Evolutionary conservation across 2,329 filamentous ascomycete species (phyloP).

Genomic region (Apiospora saccharicola): DNA sequence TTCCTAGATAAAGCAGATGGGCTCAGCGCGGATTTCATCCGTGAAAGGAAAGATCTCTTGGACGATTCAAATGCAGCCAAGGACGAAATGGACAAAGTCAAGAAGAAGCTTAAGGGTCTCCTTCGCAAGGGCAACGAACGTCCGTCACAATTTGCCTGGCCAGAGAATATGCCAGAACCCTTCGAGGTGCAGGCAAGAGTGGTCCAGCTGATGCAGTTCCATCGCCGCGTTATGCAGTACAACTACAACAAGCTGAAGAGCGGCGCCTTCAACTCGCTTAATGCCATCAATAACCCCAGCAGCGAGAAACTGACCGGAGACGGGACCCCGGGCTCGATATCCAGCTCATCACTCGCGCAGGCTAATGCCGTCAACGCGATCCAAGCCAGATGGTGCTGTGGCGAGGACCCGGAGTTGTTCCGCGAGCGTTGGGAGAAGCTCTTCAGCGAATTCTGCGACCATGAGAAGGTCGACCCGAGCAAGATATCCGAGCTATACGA

Average conservation of each 20-base stretch:
- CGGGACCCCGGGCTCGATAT: constrained; percentile 50
- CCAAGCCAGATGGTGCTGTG: constrained; percentile 93
- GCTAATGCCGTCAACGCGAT: constrained; percentile 72
- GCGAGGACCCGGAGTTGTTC: constrained; percentile 93
- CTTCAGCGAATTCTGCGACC: constrained; percentile 94
- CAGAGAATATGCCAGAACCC: constrained; percentile 90
- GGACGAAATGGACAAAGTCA: constrained; percentile 99
- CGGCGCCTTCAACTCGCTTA: constrained; percentile 69
- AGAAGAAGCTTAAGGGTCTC: constrained; percentile 97
- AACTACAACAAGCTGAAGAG: constrained; percentile 86
- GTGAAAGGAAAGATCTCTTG: constrained; percentile 89
- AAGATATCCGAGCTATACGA: constrained; percentile 99
- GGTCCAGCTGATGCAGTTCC: constrained; percentile 97
- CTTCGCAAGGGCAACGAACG: constrained; percentile 92
- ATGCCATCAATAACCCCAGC: constrained; percentile 60
- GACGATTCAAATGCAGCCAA: constrained; percentile 99
- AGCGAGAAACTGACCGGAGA: constrained; percentile 54
- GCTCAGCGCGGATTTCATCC: constrained; percentile 84
- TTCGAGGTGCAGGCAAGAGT: constrained; percentile 91
- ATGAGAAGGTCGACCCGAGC: constrained; percentile 97
- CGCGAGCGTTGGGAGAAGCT: constrained; percentile 98
- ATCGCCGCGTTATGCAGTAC: constrained; percentile 91
- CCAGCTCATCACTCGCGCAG: constrained; percentile 62
- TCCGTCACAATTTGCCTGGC: constrained; percentile 98
- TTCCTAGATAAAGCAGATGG: constrained; percentile 85